A percentile compares a stretch with the other conserved stretches of the same genome.
phyloP scores from a whole-genome alignment of 805 yeast genomes.

The Clavispora santaluciae region DNA sequence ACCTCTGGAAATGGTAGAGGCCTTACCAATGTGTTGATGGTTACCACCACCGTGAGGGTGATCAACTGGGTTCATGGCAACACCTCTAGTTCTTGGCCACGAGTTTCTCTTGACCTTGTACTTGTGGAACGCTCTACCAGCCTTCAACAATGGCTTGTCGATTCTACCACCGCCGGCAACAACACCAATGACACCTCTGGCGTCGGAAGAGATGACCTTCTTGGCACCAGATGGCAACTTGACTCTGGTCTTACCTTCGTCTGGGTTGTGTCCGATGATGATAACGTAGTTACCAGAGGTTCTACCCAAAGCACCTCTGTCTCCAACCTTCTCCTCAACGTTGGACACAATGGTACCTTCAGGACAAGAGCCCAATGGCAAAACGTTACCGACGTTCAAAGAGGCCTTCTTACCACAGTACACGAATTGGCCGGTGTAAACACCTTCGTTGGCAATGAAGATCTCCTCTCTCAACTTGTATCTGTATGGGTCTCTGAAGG shows the following conservation, averaged over 20 bases:
- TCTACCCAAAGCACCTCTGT: constrained; percentile 99
- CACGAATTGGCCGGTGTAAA: constrained; percentile 98
- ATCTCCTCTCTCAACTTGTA: constrained; percentile 97
- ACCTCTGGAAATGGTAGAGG: constrained; percentile 98
- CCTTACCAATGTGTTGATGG: constrained; percentile 99
- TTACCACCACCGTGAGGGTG: constrained; percentile 99
- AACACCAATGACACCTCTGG: constrained; percentile 99
- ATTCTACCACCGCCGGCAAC: constrained; percentile 99
- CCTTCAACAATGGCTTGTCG: constrained; percentile 99
- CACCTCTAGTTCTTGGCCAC: constrained; percentile 99
- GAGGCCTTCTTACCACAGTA: constrained; percentile 99
- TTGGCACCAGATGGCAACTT: constrained; percentile 99
- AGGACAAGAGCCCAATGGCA: constrained; percentile 96
- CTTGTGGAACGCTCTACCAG: constrained; percentile 99
- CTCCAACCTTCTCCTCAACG: constrained; percentile 98
- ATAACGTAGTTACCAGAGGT: constrained; percentile 99
- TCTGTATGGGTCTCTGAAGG: constrained; percentile 99
- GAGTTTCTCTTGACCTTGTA: constrained; percentile 99
- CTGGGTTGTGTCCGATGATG: constrained; percentile 98
- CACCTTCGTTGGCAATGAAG: constrained; percentile 99
- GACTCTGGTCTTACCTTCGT: constrained; percentile 98
- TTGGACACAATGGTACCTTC: constrained; percentile 99
- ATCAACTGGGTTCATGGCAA: constrained; percentile 99
- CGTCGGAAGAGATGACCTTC: constrained; percentile 91
- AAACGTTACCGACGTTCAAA: constrained; percentile 92